A percentile compares a stretch with the other conserved stretches of the same genome.
These are phyloP conservation scores for Astragalus membranaceus DNA, from an alignment of 306 rosid genomes.

Conservation along the genomic window DNA sequence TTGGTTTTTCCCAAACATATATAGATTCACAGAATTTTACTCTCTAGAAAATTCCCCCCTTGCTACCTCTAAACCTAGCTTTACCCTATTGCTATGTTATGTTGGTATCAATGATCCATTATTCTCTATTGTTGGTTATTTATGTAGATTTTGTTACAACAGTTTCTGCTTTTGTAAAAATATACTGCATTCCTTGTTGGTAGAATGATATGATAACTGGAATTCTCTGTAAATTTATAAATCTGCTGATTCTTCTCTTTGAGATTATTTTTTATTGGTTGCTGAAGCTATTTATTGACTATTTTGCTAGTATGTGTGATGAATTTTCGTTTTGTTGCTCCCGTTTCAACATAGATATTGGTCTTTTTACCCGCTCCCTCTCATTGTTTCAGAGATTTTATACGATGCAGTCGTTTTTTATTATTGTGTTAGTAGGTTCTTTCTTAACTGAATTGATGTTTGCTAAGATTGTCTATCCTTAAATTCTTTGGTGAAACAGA, in stretches of 20 bases:
- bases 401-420: background rate
- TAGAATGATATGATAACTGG: background rate
- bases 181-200: background rate
- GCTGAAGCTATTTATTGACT: background rate
- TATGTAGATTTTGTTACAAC: background rate
- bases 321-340: background rate
- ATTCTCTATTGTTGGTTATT: background rate
- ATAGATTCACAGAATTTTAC: background rate
- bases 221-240: background rate
- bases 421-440: background rate
- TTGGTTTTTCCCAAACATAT: background rate
- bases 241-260: background rate
- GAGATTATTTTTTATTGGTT: conserved; percentile 1
- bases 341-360: background rate
- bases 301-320: background rate
- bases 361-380: background rate
- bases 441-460: conserved; percentile 14
- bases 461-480: conserved; percentile 13
- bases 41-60: background rate
- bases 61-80: background rate
- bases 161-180: background rate
- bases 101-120: background rate
- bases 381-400: background rate
- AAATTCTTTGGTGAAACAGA: conserved; percentile 52
- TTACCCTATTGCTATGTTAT: background rate